Conservation (phyloP, 257 asterid genomes). For the Salvia splendens region DNA sequence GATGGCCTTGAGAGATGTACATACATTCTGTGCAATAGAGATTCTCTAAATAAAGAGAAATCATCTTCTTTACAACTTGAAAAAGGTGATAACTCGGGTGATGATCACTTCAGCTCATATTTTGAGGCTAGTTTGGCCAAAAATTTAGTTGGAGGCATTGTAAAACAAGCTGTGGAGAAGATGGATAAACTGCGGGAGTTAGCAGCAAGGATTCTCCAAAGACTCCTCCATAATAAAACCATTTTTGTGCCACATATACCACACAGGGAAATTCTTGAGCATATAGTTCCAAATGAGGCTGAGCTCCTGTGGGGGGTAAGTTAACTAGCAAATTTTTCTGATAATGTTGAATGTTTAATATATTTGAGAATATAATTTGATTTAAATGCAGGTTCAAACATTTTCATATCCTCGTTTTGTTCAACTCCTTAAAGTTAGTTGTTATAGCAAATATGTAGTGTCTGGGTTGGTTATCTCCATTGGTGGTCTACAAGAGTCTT, state of each 20-base stretch:
- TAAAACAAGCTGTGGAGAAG: slow-evolving; percentile 94
- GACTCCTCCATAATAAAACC: slow-evolving; percentile 61
- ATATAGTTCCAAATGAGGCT: slow-evolving; percentile 58
- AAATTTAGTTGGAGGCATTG: slow-evolving; percentile 62
- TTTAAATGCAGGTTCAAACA: slow-evolving; percentile 71
- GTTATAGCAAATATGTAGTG: slow-evolving; percentile 69
- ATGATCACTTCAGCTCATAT: slow-evolving; percentile 38
- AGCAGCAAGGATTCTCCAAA: slow-evolving; percentile 77
- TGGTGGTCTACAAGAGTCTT: slow-evolving; percentile 94
- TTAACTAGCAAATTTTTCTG: slow-evolving; percentile 19
- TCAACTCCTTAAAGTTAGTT: slow-evolving; percentile 63
- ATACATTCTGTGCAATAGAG: slow-evolving; percentile 73
- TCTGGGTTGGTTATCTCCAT: slow-evolving; percentile 86
- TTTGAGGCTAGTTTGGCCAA: slow-evolving; percentile 66
- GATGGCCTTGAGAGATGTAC: slow-evolving; percentile 88
- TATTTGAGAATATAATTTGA: slow-evolving; percentile 30
- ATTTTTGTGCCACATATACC: slow-evolving; percentile 66
- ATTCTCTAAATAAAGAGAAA: slow-evolving; percentile 37
- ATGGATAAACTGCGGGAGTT: slow-evolving; percentile 89
- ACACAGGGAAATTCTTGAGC: slow-evolving; percentile 60
- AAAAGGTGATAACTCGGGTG: slow-evolving; percentile 34
- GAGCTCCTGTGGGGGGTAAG: slow-evolving; percentile 85
- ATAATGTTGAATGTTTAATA: slow-evolving; percentile 22
- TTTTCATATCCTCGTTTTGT: slow-evolving; percentile 77
- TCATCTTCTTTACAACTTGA: slow-evolving; percentile 36